phyloP scores from a whole-genome alignment of 371 early-diverging fungal species.

The Haplosporangium sp. region DNA sequence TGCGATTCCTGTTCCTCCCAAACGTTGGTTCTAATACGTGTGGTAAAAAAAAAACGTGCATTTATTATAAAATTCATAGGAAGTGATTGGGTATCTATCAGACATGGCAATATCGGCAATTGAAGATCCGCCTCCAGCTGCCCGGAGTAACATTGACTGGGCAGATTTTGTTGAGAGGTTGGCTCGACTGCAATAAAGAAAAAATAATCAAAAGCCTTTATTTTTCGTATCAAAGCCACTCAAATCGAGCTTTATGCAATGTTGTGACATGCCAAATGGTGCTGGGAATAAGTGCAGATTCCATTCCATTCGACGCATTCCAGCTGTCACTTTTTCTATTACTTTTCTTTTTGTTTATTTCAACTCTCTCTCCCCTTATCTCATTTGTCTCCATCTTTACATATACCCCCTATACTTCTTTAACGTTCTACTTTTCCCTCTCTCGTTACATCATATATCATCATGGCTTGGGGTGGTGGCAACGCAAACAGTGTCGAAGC shows the following conservation, averaged over 20 bases:
- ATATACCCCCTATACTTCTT: no score
- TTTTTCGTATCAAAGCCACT: background rate
- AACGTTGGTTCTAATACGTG: slow-evolving; percentile 6
- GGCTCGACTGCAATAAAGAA: background rate
- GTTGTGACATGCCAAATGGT: slow-evolving; percentile 9
- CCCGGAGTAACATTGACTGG: slow-evolving; percentile 15
- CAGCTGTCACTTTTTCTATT: slow-evolving; percentile 2
- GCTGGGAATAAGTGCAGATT: background rate
- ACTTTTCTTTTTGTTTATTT: background rate
- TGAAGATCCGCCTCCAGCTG: background rate
- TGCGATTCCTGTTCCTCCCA: background rate
- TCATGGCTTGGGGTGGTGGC: slow-evolving; percentile 72
- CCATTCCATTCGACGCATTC: slow-evolving; percentile 2
- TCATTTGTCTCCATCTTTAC: background rate
- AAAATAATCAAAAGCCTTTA: background rate
- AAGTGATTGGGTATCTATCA: slow-evolving; percentile 12
- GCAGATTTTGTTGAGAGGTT: slow-evolving; percentile 4
- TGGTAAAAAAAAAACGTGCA: background rate
- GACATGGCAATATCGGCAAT: slow-evolving; percentile 11
- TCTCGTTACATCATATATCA: background rate
- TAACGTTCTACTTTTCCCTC: background rate
- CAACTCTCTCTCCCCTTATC: background rate
- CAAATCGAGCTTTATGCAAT: background rate
- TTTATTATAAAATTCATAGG: slow-evolving; percentile 3
- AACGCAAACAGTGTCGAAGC: slow-evolving; percentile 65